phyloP scores from a whole-genome alignment of 306 rosid genomes.

The Potentilla sterilis region DNA sequence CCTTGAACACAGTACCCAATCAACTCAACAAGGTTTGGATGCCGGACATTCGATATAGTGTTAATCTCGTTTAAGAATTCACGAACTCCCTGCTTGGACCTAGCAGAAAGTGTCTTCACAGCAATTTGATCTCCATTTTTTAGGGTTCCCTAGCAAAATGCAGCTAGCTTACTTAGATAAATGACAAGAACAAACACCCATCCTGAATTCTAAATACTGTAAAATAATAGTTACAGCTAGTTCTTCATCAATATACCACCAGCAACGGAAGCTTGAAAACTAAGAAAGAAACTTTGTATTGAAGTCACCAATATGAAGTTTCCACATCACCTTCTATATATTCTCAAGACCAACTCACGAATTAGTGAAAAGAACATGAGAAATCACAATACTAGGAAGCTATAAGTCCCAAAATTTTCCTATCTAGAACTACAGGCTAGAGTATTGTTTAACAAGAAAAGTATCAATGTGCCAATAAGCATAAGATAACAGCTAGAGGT shows the following conservation, averaged over 20 bases:
- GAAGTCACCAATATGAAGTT: background rate
- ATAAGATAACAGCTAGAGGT: background rate
- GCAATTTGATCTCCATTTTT: slow-evolving; percentile 63
- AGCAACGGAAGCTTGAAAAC: background rate
- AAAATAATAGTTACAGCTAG: background rate
- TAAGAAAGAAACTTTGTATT: too few relatives aligned
- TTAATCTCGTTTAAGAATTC: slow-evolving; percentile 81
- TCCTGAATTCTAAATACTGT: background rate
- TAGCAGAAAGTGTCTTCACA: slow-evolving; percentile 81
- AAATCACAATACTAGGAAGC: background rate
- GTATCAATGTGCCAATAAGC: background rate
- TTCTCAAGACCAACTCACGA: background rate
- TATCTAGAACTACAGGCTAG: background rate
- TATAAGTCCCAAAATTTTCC: background rate
- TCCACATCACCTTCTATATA: background rate
- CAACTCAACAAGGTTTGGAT: slow-evolving; percentile 86
- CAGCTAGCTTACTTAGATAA: slow-evolving; percentile 8
- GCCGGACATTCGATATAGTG: slow-evolving; percentile 73
- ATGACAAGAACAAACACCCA: background rate
- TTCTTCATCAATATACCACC: slow-evolving; percentile 1
- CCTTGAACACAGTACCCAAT: slow-evolving; percentile 80
- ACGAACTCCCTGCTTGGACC: slow-evolving; percentile 83
- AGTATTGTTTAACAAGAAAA: background rate
- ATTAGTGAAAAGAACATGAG: background rate
- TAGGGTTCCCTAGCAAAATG: slow-evolving; percentile 66